Conservation (phyloP, 1,284 basidiomycete genomes). For the Microbotryum silenes-acaulis region DNA sequence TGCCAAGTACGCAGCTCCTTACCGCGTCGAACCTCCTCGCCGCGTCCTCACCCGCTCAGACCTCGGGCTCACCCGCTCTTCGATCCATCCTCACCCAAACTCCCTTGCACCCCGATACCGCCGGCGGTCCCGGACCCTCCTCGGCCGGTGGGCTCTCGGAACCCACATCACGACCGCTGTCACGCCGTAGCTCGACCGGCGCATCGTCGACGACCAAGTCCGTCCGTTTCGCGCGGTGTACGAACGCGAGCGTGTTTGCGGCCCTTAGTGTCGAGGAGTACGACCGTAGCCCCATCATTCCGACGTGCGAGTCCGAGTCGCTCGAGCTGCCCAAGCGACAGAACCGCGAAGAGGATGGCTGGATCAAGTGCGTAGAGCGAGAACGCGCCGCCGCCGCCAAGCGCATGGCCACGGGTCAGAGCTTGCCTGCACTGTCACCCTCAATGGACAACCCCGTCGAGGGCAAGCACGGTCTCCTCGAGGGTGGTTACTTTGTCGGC, state of each 20-base stretch:
- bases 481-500: constrained; percentile 26
- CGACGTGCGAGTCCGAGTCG: constrained; percentile 22
- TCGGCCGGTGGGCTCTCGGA: constrained; percentile 7
- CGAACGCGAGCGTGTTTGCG: constrained; percentile 31
- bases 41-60: neutral
- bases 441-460: constrained; percentile 26
- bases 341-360: constrained; percentile 19
- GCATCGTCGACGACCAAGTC: constrained; percentile 13
- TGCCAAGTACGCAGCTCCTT: constrained; percentile 6
- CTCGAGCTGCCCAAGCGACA: constrained; percentile 25
- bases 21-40: constrained; percentile 4
- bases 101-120: constrained; percentile 9
- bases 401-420: neutral
- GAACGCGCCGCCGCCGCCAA: constrained; percentile 14
- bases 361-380: constrained; percentile 30
- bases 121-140: constrained; percentile 6
- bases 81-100: constrained; percentile 20
- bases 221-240: constrained; percentile 32
- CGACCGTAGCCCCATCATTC: constrained; percentile 31
- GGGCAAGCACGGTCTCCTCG: constrained; percentile 28
- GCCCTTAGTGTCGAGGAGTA: constrained; percentile 28
- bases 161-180: constrained; percentile 23
- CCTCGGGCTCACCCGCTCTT: neutral
- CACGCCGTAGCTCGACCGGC: constrained; percentile 27
- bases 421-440: constrained; percentile 10